These are phyloP conservation scores for Populus hybrid DNA, from an alignment of 441 rosid species.

Conservation along the genomic window DNA sequence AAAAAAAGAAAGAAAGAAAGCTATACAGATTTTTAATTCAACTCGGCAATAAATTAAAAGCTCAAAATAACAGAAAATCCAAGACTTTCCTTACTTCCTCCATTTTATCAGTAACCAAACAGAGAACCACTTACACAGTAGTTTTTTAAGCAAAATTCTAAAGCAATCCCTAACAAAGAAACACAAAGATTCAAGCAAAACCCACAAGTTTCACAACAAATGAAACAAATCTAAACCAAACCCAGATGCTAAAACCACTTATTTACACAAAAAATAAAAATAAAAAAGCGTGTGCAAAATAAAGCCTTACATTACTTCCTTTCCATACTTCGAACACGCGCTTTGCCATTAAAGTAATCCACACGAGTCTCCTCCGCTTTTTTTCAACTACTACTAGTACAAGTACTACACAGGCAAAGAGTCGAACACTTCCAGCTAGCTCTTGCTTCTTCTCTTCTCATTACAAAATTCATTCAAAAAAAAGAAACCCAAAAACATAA, in stretches of 20 bases:
- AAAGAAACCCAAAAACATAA: background rate
- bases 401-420: constrained; percentile 36
- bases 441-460: constrained; percentile 16
- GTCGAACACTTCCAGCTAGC: constrained; percentile 33
- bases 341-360: constrained; percentile 51
- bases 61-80: constrained; percentile 7
- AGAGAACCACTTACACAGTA: background rate
- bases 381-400: background rate
- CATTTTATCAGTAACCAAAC: constrained; percentile 16
- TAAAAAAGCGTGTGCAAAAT: background rate
- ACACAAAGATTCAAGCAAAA: background rate
- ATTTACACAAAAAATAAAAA: background rate
- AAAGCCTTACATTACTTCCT: constrained; percentile 77
- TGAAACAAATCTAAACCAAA: constrained; percentile 21
- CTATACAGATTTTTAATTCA: background rate
- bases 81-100: background rate
- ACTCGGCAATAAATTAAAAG: constrained; percentile 1
- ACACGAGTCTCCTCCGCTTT: constrained; percentile 21
- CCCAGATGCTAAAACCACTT: constrained; percentile 12
- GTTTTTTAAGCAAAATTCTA: background rate
- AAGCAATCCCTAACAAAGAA: background rate
- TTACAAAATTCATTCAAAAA: constrained; percentile 3
- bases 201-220: constrained; percentile 14
- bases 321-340: constrained; percentile 89
- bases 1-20: background rate